Percentiles rank a stretch among this genome's conserved stretches.
phyloP scores from a whole-genome alignment of 139 green algal genomes.

The Coccomyxa sp. region DNA sequence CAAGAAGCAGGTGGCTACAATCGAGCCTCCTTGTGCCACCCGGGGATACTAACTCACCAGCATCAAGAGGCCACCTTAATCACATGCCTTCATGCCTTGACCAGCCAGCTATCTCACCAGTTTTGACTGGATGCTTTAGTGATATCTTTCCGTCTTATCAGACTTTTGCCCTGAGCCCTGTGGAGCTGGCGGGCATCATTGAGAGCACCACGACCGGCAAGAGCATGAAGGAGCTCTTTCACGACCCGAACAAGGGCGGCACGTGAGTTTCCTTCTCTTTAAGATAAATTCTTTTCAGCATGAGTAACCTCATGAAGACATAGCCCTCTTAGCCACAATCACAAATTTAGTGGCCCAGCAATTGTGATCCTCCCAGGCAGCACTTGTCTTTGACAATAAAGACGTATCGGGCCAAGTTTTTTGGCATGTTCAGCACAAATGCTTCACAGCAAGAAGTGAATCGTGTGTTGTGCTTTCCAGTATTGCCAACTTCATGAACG shows the following conservation, averaged over 20 bases:
- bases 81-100: neutral
- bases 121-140: neutral
- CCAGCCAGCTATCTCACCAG: too few relatives aligned
- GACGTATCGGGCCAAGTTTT: neutral
- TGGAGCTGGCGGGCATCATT: slow-evolving; percentile 4
- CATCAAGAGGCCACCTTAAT: neutral
- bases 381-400: too few relatives aligned
- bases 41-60: neutral
- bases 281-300: too few relatives aligned
- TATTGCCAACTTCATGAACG: neutral
- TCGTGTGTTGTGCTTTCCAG: neutral
- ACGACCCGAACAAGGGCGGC: slow-evolving; percentile 6
- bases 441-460: neutral
- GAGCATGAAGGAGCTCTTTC: neutral
- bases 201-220: neutral
- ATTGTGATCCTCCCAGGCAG: neutral
- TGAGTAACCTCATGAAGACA: neutral
- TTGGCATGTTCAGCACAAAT: neutral
- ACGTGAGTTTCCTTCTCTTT: neutral
- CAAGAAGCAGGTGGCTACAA: neutral
- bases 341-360: neutral
- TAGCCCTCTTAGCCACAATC: neutral
- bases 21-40: neutral
- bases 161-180: slow-evolving; percentile 5
- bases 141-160: neutral